phyloP scores from a whole-genome alignment of 371 early-diverging fungal species.

The Mucor mucedo region DNA sequence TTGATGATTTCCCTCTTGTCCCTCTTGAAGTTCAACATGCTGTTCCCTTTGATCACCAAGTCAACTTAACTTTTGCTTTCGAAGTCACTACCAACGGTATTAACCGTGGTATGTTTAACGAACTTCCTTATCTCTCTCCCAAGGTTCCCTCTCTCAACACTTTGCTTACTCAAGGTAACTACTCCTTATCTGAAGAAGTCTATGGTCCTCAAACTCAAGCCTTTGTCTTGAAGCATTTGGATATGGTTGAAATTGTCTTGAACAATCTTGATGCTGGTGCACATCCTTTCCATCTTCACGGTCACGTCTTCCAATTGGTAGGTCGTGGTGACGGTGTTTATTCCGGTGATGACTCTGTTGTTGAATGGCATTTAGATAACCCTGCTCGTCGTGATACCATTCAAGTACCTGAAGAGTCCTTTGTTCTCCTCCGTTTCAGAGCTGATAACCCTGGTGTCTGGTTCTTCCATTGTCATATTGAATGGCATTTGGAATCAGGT shows the following conservation, averaged over 20 bases:
- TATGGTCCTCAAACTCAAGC: conserved; percentile 72
- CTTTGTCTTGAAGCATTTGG: conserved; percentile 55
- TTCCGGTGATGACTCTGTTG: conserved; percentile 37
- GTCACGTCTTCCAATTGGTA: conserved; percentile 64
- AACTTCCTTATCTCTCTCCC: conserved; percentile 71
- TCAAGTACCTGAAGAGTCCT: conserved; percentile 54
- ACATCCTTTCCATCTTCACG: conserved; percentile 66
- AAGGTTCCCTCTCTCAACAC: conserved; percentile 75
- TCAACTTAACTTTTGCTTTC: conserved; percentile 67
- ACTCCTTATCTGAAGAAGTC: conserved; percentile 50
- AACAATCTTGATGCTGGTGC: conserved; percentile 60
- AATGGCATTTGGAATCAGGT: conserved; percentile 77
- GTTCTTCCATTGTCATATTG: conserved; percentile 79
- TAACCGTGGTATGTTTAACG: conserved; percentile 86
- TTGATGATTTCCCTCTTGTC: conserved; percentile 60
- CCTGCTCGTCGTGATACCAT: conserved; percentile 68
- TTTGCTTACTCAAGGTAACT: conserved; percentile 62
- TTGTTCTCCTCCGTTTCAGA: conserved; percentile 59
- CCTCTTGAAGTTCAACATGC: conserved; percentile 46
- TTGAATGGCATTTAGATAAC: conserved; percentile 53
- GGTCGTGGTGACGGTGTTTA: conserved; percentile 56
- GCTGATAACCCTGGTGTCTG: conserved; percentile 67
- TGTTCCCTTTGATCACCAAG: conserved; percentile 50
- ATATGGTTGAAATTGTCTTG: conserved; percentile 58
- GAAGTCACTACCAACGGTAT: conserved; percentile 72